A percentile compares a stretch with the other conserved stretches of the same genome.
Evolutionary conservation across 352 stramenopile species (phyloP).

Genomic region (Globisporangium mamillatum): DNA sequence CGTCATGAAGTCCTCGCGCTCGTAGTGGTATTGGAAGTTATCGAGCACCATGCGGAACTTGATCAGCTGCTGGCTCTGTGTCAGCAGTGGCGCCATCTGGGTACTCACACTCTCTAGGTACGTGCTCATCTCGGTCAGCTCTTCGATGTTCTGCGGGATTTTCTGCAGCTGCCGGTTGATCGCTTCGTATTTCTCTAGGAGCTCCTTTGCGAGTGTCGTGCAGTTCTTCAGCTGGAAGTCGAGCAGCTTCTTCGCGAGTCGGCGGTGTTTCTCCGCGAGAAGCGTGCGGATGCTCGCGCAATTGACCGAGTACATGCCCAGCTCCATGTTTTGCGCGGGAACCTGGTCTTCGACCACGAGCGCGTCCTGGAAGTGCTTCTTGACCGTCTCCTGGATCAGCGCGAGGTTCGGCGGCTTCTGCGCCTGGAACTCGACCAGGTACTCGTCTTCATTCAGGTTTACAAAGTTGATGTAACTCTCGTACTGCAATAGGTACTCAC

Average conservation of each 20-base stretch:
- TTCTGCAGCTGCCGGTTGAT: slow-evolving; percentile 86
- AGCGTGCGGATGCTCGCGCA: slow-evolving; percentile 62
- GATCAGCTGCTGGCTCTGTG: slow-evolving; percentile 72
- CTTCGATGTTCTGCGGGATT: slow-evolving; percentile 90
- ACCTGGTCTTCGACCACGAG: slow-evolving; percentile 55
- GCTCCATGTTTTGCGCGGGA: slow-evolving; percentile 59
- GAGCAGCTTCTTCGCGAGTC: slow-evolving; percentile 67
- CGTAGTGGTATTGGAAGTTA: slow-evolving; percentile 81
- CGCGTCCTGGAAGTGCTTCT: slow-evolving; percentile 69
- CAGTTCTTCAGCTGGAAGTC: slow-evolving; percentile 79
- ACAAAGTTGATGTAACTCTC: slow-evolving; percentile 86
- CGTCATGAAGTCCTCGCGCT: slow-evolving; percentile 86
- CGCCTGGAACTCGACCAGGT: slow-evolving; percentile 63
- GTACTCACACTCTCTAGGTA: slow-evolving; percentile 75
- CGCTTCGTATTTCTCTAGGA: slow-evolving; percentile 79
- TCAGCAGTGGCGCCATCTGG: slow-evolving; percentile 64
- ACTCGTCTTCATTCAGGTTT: slow-evolving; percentile 89
- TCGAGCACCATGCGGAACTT: slow-evolving; percentile 81
- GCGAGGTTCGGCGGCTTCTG: slow-evolving; percentile 74
- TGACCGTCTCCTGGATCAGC: slow-evolving; percentile 72
- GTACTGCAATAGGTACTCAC: slow-evolving; percentile 81
- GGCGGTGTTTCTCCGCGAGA: slow-evolving; percentile 75
- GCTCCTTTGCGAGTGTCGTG: slow-evolving; percentile 62
- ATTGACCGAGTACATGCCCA: slow-evolving; percentile 84
- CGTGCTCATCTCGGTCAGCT: slow-evolving; percentile 85